Base-by-base conservation (phyloP, 371 early-diverging fungal species). In the Rhizopus sp. region DNA sequence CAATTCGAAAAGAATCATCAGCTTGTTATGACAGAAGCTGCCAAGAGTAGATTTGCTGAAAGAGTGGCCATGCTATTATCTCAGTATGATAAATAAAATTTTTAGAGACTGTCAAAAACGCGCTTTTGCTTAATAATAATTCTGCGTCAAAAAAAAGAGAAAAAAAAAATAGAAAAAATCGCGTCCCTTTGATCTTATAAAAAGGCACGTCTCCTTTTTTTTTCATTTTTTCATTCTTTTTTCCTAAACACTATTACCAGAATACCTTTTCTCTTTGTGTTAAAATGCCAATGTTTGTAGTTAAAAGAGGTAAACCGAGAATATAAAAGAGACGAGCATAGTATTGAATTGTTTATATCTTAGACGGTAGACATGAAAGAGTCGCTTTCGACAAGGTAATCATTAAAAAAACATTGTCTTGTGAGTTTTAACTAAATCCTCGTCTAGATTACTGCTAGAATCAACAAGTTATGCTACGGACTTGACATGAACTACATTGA, bases 381-480 rank as follows among this genome's bases (percentile, higher is more conserved):
- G 94, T 94, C 34, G 88, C 87, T 68, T 94, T 94, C 61, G 93
- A 94, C 80, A 94, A 94, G 84, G 78, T 75, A 67, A 60, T 41
- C 32, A 48, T 23, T n/a, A n/a, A n/a, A n/a, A n/a, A n/a, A 16
- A 15, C 32, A 31, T 15, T 46, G 31, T 35, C 17, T 13, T 34
- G 31, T 35, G 16, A 31, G 34, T n/a, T 13, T 52, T 10, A 23
- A 23, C 23, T 23, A 23, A 23, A 23, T 17, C 33, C 34, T n/a
- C 30, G 17, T 39, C 12, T 62, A 97, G 88, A 96, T 97, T 70
- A 94, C 93, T 5, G 84, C 89, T 16, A 77, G 95, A 58, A 90
- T 94, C 63, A 85, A 80, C 75, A 93, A 92, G 75, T 84, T 94
- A 12, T 92, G 92, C 73, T 89, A 93, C 70, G 91, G 92, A 5